Evolutionary conservation across 257 asterid species (phyloP), one percentile per base, ranked within the genome.

Genomic region (Eustoma russellianum): DNA sequence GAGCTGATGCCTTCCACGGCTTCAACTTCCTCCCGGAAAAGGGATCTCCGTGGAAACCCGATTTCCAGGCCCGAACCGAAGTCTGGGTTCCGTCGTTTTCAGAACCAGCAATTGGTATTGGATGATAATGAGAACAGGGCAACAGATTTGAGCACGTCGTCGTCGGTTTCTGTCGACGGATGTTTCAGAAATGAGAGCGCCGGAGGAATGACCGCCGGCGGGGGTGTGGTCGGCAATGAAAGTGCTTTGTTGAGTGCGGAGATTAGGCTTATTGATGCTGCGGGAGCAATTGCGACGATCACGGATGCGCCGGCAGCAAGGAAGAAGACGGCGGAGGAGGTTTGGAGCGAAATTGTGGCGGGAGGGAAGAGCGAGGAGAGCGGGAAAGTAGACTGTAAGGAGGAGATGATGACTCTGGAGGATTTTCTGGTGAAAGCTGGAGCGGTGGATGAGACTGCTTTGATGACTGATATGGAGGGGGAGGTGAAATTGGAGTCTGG

Each of bases 261-360:
- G 62, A 79, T 83, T 57, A 24, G 60, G 18, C 51, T 55, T 12
- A 47, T 70, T 34, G 80, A 74, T 41, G 84, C 79, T 41, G 75
- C 71, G 5, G 95, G 90, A 54, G 85, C 82, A 9, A 66, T 73
- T 49, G 57, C 68, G 41, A 73, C 84, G 56, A 77, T 77, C 15
- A 47, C 63, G 24, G 86, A 71, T 41, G 69, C 73, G 11, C 69
- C 76, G 50, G 72, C 74, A 73, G 66, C 7, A 64, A 71, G 53
- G 70, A 76, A 77, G 74, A 85, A 66, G 68, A 81, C 96, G 52
- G 98, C 76, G 70, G 96, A 91, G 61, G 98, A 84, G 49, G 96
- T 91, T 44, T 91, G 95, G 96, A 84, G 89, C 76, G 95, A 87
- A 68, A 91, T 91, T 55, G 75, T 91, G 66, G 96, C 75, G 13